Percentiles rank a stretch among this genome's conserved stretches.
Evolutionary conservation across 2,329 filamentous ascomycete species (phyloP).

Genomic region (Alternaria ventricosa): DNA sequence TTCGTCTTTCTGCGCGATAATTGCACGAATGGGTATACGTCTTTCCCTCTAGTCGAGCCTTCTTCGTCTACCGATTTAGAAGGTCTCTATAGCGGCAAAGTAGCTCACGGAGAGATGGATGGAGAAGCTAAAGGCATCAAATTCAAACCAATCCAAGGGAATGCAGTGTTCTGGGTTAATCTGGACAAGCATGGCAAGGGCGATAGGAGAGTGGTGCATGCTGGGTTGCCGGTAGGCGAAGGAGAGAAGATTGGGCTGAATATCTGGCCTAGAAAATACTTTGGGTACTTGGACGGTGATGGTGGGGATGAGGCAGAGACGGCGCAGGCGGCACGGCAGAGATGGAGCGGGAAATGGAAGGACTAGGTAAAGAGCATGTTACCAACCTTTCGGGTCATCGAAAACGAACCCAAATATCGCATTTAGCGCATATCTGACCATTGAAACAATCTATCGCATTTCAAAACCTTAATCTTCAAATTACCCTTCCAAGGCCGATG

Average conservation of each 20-base stretch:
- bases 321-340: neutral
- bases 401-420: neutral
- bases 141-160: slow-evolving; percentile 62
- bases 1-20: slow-evolving; percentile 35
- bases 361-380: neutral
- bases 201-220: slow-evolving; percentile 58
- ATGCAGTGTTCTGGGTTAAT: slow-evolving; percentile 68
- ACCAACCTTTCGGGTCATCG: neutral
- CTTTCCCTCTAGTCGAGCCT: slow-evolving; percentile 28
- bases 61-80: slow-evolving; percentile 7
- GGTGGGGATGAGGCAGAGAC: neutral
- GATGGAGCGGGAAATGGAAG: slow-evolving; percentile 19
- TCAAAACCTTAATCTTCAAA: neutral
- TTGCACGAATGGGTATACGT: slow-evolving; percentile 32
- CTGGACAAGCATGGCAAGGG: slow-evolving; percentile 53
- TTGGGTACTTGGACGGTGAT: slow-evolving; percentile 7
- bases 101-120: slow-evolving; percentile 23
- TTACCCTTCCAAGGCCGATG: neutral
- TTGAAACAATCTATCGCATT: neutral
- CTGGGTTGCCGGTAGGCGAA: slow-evolving; percentile 60
- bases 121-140: slow-evolving; percentile 46
- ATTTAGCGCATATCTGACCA: neutral
- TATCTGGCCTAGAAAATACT: slow-evolving; percentile 57
- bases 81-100: slow-evolving; percentile 17
- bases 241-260: slow-evolving; percentile 67